Conservation (phyloP, 2,329 filamentous ascomycete species). For the Neospermospora avenae region DNA sequence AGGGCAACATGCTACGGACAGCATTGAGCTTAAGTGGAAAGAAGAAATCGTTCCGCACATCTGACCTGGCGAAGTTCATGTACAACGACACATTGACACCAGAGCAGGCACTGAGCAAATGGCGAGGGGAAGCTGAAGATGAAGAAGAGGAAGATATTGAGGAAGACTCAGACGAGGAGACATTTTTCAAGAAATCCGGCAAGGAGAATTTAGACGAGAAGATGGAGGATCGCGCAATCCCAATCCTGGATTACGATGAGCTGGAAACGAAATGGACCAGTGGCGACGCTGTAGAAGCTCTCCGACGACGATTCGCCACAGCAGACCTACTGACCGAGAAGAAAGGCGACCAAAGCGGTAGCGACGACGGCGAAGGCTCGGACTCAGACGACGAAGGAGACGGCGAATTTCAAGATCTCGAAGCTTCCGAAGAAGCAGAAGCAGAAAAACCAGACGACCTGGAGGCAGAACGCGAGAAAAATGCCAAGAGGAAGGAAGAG, state of each 20-base stretch:
- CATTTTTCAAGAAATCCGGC: constrained; percentile 63
- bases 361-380: constrained; percentile 43
- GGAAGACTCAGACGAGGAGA: constrained; percentile 49
- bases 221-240: constrained; percentile 74
- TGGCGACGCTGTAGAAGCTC: constrained; percentile 69
- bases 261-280: constrained; percentile 84
- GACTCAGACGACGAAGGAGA: constrained; percentile 68
- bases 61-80: constrained; percentile 81
- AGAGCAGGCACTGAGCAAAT: constrained; percentile 71
- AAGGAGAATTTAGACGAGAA: constrained; percentile 66
- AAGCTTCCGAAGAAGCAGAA: constrained; percentile 75
- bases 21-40: constrained; percentile 69
- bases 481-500: constrained; percentile 90
- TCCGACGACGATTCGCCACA: constrained; percentile 74
- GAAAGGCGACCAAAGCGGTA: constrained; percentile 47
- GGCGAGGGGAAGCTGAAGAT: constrained; percentile 65
- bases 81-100: constrained; percentile 81
- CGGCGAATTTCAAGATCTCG: constrained; percentile 81
- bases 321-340: constrained; percentile 58
- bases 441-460: constrained; percentile 52
- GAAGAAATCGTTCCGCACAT: constrained; percentile 70
- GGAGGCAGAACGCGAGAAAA: constrained; percentile 86
- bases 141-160: constrained; percentile 61
- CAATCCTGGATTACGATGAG: constrained; percentile 73
- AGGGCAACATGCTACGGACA: constrained; percentile 76